A percentile compares a stretch with the other conserved stretches of the same genome.
Conservation (phyloP, 1,139 yeast genomes). For the Arxiozyma heterogenica region DNA sequence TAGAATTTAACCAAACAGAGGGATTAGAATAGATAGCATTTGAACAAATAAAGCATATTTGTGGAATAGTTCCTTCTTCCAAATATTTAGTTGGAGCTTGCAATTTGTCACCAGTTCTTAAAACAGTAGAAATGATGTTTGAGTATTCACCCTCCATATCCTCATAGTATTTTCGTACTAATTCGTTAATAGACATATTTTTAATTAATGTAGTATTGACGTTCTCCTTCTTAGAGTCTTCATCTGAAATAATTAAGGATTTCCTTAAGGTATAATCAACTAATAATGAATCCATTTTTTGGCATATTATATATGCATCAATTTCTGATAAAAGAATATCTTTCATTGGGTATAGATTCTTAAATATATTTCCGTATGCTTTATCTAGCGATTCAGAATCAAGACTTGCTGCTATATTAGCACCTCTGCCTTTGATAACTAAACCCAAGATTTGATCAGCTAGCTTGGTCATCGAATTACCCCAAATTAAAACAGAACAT, state of each 20-base stretch:
- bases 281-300: constrained; percentile 19
- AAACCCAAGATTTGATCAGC: constrained; percentile 73
- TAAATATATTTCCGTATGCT: constrained; percentile 31
- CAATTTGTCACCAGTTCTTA: constrained; percentile 77
- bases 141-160: constrained; percentile 76
- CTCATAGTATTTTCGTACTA: constrained; percentile 64
- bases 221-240: constrained; percentile 5
- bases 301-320: constrained; percentile 36
- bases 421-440: constrained; percentile 88
- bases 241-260: not conserved
- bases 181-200: constrained; percentile 70
- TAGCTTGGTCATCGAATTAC: constrained; percentile 73
- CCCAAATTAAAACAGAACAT: constrained; percentile 54
- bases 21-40: constrained; percentile 48
- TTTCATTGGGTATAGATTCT: constrained; percentile 58
- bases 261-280: constrained; percentile 11
- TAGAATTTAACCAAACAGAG: constrained; percentile 57
- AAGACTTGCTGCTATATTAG: constrained; percentile 46
- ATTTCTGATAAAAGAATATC: constrained; percentile 67
- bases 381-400: constrained; percentile 37
- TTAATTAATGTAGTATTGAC: constrained; percentile 35
- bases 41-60: constrained; percentile 46
- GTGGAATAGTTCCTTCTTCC: constrained; percentile 5
- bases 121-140: constrained; percentile 88
- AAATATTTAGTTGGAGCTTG: constrained; percentile 38